Evolutionary conservation across 345 rosid species (phyloP).

Genomic region (Sisymbrium altissimum): DNA sequence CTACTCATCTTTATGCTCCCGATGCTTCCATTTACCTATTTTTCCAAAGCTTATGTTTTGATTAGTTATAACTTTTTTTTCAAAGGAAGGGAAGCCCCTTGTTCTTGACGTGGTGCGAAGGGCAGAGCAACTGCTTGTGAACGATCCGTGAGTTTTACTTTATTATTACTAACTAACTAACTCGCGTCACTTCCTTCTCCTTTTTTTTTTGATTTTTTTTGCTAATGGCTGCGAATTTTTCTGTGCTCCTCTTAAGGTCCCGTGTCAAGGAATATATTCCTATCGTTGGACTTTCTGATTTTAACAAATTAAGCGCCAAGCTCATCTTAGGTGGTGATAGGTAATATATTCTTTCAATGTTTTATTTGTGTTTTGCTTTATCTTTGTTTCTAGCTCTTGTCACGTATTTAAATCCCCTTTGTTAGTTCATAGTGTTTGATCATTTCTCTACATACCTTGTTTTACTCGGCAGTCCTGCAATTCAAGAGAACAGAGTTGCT

Average conservation of each 20-base stretch:
- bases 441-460: not conserved
- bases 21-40: not conserved
- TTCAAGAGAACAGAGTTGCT: conserved; percentile 66
- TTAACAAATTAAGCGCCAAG: conserved; percentile 88
- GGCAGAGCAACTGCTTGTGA: conserved; percentile 80
- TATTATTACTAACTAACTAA: not conserved
- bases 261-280: conserved; percentile 95
- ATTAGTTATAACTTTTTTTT: conserved; percentile 2
- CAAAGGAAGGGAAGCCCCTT: conserved; percentile 91
- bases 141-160: conserved; percentile 51
- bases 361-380: not conserved
- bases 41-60: not conserved
- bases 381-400: not conserved
- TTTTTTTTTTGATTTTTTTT: not conserved
- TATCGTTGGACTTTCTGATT: conserved; percentile 81
- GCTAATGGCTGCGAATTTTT: not conserved
- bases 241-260: conserved; percentile 37
- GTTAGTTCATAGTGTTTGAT: not conserved
- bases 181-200: not conserved
- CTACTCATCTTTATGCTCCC: no score
- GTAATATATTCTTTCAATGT: conserved; percentile 32
- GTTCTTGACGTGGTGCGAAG: conserved; percentile 73
- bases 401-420: not conserved
- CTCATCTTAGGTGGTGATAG: conserved; percentile 86
- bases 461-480: conserved; percentile 59